Percentiles rank a stretch among this genome's conserved stretches.
Conservation (phyloP, 2,329 filamentous ascomycete species). For the Cryphonectria carpinicola region DNA sequence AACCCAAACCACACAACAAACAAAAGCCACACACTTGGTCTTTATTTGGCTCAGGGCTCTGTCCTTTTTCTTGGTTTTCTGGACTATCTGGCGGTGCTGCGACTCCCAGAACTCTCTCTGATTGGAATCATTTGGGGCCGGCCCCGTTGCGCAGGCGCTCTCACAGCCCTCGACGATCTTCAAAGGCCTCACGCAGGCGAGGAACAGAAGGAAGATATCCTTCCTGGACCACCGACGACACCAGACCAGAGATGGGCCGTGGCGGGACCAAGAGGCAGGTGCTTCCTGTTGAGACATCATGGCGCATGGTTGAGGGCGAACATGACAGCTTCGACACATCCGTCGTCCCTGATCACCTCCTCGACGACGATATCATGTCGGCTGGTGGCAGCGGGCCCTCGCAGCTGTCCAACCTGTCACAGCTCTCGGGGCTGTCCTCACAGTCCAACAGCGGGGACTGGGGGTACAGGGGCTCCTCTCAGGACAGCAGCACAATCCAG, state of each 20-base stretch:
- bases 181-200: background rate
- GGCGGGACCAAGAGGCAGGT: conserved; percentile 32
- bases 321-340: conserved; percentile 64
- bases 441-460: conserved; percentile 42
- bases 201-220: background rate
- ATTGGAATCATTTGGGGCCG: background rate
- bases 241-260: conserved; percentile 17
- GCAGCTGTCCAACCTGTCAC: conserved; percentile 43
- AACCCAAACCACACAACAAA: background rate
- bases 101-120: background rate
- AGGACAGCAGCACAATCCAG: conserved; percentile 56
- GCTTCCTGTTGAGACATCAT: conserved; percentile 57
- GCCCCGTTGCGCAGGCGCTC: conserved; percentile 4
- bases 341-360: conserved; percentile 50
- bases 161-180: background rate
- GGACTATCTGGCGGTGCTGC: background rate
- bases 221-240: background rate
- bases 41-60: background rate
- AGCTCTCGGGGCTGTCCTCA: conserved; percentile 35
- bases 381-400: conserved; percentile 49
- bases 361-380: conserved; percentile 44
- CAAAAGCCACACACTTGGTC: background rate
- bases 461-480: conserved; percentile 53
- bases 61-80: background rate
- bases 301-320: conserved; percentile 64